Evolutionary conservation across 2,329 filamentous ascomycete genomes (phyloP).

Genomic region (Metarhizium sp.): DNA sequence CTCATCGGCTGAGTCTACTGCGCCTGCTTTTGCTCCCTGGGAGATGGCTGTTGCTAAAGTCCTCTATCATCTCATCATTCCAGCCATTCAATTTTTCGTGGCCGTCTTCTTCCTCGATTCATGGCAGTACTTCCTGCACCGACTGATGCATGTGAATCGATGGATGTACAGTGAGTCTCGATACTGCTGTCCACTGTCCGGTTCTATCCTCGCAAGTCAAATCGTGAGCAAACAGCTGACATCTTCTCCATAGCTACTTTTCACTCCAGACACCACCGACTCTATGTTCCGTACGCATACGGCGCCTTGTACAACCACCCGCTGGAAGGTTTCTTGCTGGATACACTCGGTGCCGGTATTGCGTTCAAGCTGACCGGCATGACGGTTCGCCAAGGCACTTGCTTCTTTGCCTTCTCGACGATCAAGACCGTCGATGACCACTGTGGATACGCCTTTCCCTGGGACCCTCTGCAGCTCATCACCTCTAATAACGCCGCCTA

Average conservation of each 20-base stretch:
- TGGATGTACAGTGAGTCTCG: slow-evolving; percentile 79
- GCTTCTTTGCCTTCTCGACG: slow-evolving; percentile 80
- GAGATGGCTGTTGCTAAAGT: slow-evolving; percentile 65
- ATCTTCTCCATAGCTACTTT: slow-evolving; percentile 55
- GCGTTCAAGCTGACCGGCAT: slow-evolving; percentile 75
- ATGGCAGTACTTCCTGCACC: slow-evolving; percentile 97
- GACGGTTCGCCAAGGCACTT: slow-evolving; percentile 78
- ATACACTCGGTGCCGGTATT: slow-evolving; percentile 78
- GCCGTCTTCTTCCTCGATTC: slow-evolving; percentile 78
- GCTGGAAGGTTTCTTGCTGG: slow-evolving; percentile 84
- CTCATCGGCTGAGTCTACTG: slow-evolving; percentile 44
- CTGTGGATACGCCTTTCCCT: slow-evolving; percentile 92
- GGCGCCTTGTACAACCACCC: slow-evolving; percentile 96
- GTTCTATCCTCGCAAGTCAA: slow-evolving; percentile 26
- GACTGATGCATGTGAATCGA: slow-evolving; percentile 93
- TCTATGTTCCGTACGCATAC: slow-evolving; percentile 96
- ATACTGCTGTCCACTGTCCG: not conserved
- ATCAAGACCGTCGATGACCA: slow-evolving; percentile 98
- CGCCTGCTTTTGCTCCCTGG: slow-evolving; percentile 74
- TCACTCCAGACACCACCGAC: slow-evolving; percentile 89
- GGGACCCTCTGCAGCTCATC: slow-evolving; percentile 84
- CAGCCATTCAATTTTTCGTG: slow-evolving; percentile 64
- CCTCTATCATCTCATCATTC: slow-evolving; percentile 73
- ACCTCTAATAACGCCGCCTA: slow-evolving; percentile 94
- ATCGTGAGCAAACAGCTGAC: slow-evolving; percentile 27